These are phyloP conservation scores for Cornus controversa DNA, from an alignment of 148 eudicot species.

Conservation along the genomic window DNA sequence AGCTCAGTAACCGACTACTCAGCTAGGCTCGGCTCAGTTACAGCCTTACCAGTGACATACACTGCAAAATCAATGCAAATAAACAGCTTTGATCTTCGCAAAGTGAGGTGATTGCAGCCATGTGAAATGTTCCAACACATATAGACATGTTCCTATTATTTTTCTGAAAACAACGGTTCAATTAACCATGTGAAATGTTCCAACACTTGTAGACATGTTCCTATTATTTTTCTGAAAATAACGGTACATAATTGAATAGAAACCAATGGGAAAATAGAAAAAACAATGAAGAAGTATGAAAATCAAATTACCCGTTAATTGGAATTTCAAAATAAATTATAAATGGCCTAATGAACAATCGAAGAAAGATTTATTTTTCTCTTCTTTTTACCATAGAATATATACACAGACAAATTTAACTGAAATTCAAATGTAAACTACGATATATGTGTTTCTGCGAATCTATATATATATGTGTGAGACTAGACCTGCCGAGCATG, in stretches of 20 bases:
- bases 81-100: background rate
- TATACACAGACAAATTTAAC: background rate
- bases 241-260: background rate
- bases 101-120: background rate
- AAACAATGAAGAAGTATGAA: no score
- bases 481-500: slow-evolving; percentile 87
- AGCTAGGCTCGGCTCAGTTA: no score
- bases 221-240: background rate
- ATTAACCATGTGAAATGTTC: background rate
- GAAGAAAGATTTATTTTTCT: no score
- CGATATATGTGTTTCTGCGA: no score
- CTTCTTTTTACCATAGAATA: background rate
- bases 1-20: no score
- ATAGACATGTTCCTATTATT: background rate
- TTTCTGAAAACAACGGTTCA: no score
- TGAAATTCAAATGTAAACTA: background rate
- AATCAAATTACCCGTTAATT: no score
- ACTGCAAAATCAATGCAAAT: background rate
- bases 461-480: no score
- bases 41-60: no score
- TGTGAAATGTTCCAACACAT: background rate
- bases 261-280: no score
- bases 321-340: background rate
- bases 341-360: background rate
- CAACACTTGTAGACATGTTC: background rate